phyloP scores from a whole-genome alignment of 257 asterid species.

The Petrea volubilis region DNA sequence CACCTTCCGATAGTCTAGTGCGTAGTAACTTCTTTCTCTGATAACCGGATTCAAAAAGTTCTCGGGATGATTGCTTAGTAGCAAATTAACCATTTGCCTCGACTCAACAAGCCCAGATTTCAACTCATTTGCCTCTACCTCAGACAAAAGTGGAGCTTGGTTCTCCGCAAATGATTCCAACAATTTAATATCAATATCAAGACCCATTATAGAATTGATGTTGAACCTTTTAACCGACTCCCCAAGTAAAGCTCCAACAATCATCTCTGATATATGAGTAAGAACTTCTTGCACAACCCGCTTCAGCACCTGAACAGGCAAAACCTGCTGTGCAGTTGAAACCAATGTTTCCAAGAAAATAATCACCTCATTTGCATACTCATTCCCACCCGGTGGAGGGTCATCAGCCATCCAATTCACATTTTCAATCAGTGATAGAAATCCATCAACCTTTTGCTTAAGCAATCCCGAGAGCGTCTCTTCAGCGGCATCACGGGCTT shows the following conservation, averaged over 20 bases:
- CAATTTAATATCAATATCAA: constrained; percentile 72
- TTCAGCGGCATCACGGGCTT: constrained; percentile 91
- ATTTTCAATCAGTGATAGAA: constrained; percentile 77
- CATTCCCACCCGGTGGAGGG: constrained; percentile 77
- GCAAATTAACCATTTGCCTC: constrained; percentile 88
- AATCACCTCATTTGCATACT: constrained; percentile 84
- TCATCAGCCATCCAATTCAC: constrained; percentile 95
- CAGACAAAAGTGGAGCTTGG: constrained; percentile 70
- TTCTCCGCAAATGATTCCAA: constrained; percentile 95
- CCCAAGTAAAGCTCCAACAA: constrained; percentile 71
- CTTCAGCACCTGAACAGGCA: constrained; percentile 82
- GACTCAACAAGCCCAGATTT: constrained; percentile 78
- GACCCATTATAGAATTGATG: constrained; percentile 72
- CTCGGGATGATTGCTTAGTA: constrained; percentile 90
- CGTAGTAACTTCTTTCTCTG: constrained; percentile 85
- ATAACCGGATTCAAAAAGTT: constrained; percentile 90
- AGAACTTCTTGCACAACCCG: constrained; percentile 88
- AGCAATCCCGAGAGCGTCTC: constrained; percentile 79
- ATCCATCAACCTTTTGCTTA: constrained; percentile 95
- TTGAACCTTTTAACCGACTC: constrained; percentile 84
- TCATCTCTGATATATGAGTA: constrained; percentile 85
- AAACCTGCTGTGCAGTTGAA: constrained; percentile 88
- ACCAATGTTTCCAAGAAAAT: constrained; percentile 86
- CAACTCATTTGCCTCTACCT: constrained; percentile 62
- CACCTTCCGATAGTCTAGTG: constrained; percentile 78